Conservation (phyloP, 345 rosid genomes). For the Mangifera indica region DNA sequence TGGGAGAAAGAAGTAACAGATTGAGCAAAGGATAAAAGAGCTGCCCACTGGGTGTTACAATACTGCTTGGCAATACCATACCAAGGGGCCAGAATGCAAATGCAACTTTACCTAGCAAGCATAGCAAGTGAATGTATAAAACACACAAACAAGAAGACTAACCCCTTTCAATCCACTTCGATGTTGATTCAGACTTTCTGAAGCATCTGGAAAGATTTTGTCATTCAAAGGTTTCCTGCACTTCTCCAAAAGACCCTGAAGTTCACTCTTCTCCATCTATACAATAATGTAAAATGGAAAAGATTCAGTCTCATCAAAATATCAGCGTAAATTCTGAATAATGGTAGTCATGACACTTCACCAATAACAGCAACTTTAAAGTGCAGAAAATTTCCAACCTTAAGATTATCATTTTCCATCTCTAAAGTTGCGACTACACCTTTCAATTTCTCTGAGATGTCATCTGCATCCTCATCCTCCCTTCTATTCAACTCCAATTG, state of each 20-base stretch:
- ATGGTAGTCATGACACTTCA: background rate
- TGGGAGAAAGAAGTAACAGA: conserved; percentile 22
- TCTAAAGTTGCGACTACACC: conserved; percentile 50
- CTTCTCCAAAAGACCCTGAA: conserved; percentile 60
- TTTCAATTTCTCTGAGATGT: conserved; percentile 44
- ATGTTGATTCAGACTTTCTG: conserved; percentile 31
- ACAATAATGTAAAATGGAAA: conserved; percentile 23
- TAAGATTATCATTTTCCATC: conserved; percentile 68
- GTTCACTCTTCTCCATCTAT: conserved; percentile 63
- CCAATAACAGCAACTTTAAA: conserved; percentile 11
- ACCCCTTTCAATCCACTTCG: conserved; percentile 38
- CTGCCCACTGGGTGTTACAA: background rate
- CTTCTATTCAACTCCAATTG: conserved; percentile 53
- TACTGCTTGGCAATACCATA: background rate
- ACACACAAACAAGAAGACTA: conserved; percentile 3
- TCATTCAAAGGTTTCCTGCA: conserved; percentile 43
- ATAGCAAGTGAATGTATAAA: background rate
- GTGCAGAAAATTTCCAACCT: conserved; percentile 42
- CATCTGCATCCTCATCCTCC: conserved; percentile 37
- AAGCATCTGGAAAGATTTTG: conserved; percentile 27
- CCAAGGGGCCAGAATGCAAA: background rate
- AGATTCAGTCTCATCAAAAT: conserved; percentile 19
- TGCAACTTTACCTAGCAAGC: too few species aligned
- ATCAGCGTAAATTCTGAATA: conserved; percentile 1
- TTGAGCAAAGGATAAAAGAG: conserved; percentile 21